A percentile compares a stretch with the other conserved stretches of the same genome.
These are phyloP conservation scores for Saccharomycopsis vini DNA, from an alignment of 805 yeast species.

Conservation along the genomic window DNA sequence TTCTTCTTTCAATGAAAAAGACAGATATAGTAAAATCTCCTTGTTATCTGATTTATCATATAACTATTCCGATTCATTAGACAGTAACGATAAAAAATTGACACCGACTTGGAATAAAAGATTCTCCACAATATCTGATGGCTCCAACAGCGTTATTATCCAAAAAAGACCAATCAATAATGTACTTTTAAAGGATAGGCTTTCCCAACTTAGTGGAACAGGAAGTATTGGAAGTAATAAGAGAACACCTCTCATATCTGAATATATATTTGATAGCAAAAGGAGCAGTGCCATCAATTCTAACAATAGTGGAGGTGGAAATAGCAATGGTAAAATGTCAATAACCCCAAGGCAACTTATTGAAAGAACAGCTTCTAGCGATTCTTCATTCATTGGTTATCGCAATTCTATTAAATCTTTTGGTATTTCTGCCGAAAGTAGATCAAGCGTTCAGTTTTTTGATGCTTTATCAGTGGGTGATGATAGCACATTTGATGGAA, in stretches of 20 bases:
- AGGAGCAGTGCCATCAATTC: neutral
- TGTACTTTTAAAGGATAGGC: neutral
- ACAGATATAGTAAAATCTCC: slow-evolving; percentile 3
- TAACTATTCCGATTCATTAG: slow-evolving; percentile 4
- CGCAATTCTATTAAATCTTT: slow-evolving; percentile 11
- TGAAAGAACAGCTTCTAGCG: slow-evolving; percentile 8
- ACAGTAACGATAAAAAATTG: neutral
- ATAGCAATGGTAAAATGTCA: neutral
- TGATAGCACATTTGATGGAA: slow-evolving; percentile 7
- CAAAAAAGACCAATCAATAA: slow-evolving; percentile 9
- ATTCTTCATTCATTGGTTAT: slow-evolving; percentile 17
- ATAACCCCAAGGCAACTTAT: slow-evolving; percentile 1
- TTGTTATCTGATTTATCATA: slow-evolving; percentile 7
- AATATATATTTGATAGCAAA: neutral
- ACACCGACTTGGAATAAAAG: slow-evolving; percentile 1
- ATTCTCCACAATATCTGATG: slow-evolving; percentile 8
- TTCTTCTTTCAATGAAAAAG: slow-evolving; percentile 1
- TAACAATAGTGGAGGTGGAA: neutral
- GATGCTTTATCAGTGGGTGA: slow-evolving; percentile 14
- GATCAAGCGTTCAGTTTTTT: slow-evolving; percentile 11
- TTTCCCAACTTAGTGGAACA: too few relatives aligned
- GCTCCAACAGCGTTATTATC: slow-evolving; percentile 4
- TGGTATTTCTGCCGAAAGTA: slow-evolving; percentile 9
- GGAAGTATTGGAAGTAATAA: neutral
- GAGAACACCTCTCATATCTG: neutral